Evolutionary conservation across 1,139 yeast genomes (phyloP), one percentile per base, ranked within the genome.

Genomic region (Casaregolazyma lundiana): DNA sequence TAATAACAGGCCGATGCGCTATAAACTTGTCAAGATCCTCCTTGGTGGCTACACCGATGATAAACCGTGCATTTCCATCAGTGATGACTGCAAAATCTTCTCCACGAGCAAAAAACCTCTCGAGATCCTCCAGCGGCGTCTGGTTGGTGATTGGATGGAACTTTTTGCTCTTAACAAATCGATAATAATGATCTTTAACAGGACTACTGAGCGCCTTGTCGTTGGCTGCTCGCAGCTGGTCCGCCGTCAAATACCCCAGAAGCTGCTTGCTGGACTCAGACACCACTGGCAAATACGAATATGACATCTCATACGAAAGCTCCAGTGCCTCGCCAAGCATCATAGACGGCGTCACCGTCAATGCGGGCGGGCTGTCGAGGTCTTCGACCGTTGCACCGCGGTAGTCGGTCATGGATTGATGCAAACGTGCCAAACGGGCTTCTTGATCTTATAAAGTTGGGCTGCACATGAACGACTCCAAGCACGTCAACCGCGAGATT

Each of bases 11-110:
- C 49, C 84, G 69, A 34, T 77, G 69, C 51, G 74, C 70, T 52
- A 76, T 79, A 56, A 72, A 80, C 57, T 70, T 72, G 15, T 67
- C 69, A 54, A 80, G 66, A 60, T 80, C 85, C 49, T 78, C 81
- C n/a, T 79, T 78, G 0, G 82, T 78, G 26, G 80, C 83, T 6
- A 80, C 84, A 3, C 84, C 85, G 50, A 79, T 71, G 9, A 80
- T 84, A 59, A 78, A 74, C 49, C 72, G 69, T 7, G 80, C 76
- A 41, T 71, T 71, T 24, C 66, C 74, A 53, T 78, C 80, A 32
- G 84, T 79, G 41, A 80, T 62, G 19, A 79, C 78, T 3, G 84
- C 84, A 61, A 79, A 79, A 55, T 72, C 77, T 52, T 72, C 70
- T 6, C 80, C 81, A 18, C 64, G 50, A 47, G 68, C 72, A 61